phyloP scores from a whole-genome alignment of 1,284 basidiomycete species.

The Meripilus lineatus region DNA sequence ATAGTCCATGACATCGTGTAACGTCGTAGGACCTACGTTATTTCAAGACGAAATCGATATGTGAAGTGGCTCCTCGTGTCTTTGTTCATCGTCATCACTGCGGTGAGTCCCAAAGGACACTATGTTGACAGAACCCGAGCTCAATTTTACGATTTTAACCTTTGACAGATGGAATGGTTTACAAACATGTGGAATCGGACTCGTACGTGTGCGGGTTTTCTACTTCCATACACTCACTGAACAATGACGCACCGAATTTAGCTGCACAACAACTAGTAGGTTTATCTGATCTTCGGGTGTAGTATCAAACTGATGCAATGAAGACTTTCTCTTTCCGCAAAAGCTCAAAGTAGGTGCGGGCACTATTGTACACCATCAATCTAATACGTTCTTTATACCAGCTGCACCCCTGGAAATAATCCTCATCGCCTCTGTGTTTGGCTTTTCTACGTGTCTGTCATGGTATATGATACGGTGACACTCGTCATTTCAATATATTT shows the following conservation, averaged over 20 bases:
- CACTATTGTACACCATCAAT: too few relatives aligned
- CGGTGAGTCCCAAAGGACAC: slow-evolving; percentile 38
- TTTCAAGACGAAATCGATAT: slow-evolving; percentile 38
- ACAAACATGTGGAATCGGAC: slow-evolving; percentile 40
- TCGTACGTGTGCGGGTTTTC: slow-evolving; percentile 27
- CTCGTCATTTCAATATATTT: slow-evolving; percentile 33
- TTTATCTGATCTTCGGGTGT: slow-evolving; percentile 8
- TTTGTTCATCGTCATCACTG: slow-evolving; percentile 32
- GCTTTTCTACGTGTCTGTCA: slow-evolving; percentile 37
- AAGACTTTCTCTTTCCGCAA: slow-evolving; percentile 8
- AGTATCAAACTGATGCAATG: background rate
- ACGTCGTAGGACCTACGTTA: slow-evolving; percentile 41
- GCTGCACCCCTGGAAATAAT: slow-evolving; percentile 15
- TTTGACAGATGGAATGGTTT: slow-evolving; percentile 43
- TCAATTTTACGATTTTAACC: too few relatives aligned
- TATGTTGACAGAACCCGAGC: too few relatives aligned
- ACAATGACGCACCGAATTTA: slow-evolving; percentile 8
- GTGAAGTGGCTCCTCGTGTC: slow-evolving; percentile 33
- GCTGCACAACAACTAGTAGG: slow-evolving; percentile 15
- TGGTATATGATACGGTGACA: slow-evolving; percentile 34
- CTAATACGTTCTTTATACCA: too few relatives aligned
- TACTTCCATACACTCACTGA: background rate
- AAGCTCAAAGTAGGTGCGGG: slow-evolving; percentile 3
- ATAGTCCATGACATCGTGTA: slow-evolving; percentile 2
- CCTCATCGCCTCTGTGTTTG: slow-evolving; percentile 27